These are phyloP conservation scores for Cytospora piceicola DNA, from an alignment of 2,329 filamentous ascomycete genomes.

Conservation along the genomic window DNA sequence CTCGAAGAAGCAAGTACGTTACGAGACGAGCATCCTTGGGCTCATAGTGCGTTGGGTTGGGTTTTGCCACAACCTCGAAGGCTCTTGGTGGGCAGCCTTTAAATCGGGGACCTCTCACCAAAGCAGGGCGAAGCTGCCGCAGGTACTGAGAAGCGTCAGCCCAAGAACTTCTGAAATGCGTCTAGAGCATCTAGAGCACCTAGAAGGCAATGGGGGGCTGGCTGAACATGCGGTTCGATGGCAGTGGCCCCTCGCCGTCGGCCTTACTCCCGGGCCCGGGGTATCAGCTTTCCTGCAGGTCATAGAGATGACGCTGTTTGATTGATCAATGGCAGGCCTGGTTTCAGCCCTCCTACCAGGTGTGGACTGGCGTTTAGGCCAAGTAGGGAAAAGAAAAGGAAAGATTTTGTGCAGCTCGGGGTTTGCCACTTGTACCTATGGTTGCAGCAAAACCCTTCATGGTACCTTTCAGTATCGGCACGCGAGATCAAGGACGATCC, in stretches of 20 bases:
- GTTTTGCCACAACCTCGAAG: neutral
- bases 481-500: slow-evolving; percentile 19
- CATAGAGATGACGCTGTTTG: slow-evolving; percentile 20
- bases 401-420: slow-evolving; percentile 24
- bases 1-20: neutral
- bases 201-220: slow-evolving; percentile 12
- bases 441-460: slow-evolving; percentile 12
- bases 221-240: slow-evolving; percentile 24
- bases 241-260: slow-evolving; percentile 10
- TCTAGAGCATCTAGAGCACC: slow-evolving; percentile 7
- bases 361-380: slow-evolving; percentile 11
- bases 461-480: slow-evolving; percentile 7
- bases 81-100: slow-evolving; percentile 15
- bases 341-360: slow-evolving; percentile 15
- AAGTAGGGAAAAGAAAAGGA: neutral
- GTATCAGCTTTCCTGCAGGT: slow-evolving; percentile 17
- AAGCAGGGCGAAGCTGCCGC: slow-evolving; percentile 27
- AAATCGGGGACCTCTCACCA: slow-evolving; percentile 14
- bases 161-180: neutral
- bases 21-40: slow-evolving; percentile 7
- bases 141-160: slow-evolving; percentile 17
- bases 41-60: slow-evolving; percentile 20
- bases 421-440: slow-evolving; percentile 17
- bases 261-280: slow-evolving; percentile 7
- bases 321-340: slow-evolving; percentile 26